Conservation (phyloP, 2,329 filamentous ascomycete species). For the Beauveria scarabaeidicola region DNA sequence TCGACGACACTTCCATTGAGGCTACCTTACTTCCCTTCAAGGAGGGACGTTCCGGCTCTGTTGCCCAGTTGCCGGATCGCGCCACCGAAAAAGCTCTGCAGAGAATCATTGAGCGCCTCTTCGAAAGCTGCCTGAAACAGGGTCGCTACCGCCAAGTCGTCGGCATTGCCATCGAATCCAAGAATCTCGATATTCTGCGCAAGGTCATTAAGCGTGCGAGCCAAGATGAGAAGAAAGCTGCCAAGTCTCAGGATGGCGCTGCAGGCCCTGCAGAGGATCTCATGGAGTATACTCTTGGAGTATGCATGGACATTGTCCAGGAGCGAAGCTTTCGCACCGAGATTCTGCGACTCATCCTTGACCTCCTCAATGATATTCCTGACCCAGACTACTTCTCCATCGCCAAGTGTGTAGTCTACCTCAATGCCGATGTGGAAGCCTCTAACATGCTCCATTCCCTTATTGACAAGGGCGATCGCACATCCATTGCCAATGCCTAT, state of each 20-base stretch:
- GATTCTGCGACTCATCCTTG: constrained; percentile 87
- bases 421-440: constrained; percentile 86
- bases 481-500: constrained; percentile 79
- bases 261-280: constrained; percentile 72
- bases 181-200: constrained; percentile 79
- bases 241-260: constrained; percentile 39
- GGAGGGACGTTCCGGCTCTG: constrained; percentile 45
- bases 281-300: constrained; percentile 91
- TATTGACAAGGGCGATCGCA: constrained; percentile 68
- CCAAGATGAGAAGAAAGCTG: constrained; percentile 67
- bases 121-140: constrained; percentile 78
- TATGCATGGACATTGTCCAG: constrained; percentile 97
- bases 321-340: constrained; percentile 76
- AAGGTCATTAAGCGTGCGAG: constrained; percentile 83
- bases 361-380: constrained; percentile 86
- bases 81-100: constrained; percentile 74
- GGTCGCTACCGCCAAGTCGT: constrained; percentile 92
- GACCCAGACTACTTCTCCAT: constrained; percentile 96
- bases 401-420: constrained; percentile 92
- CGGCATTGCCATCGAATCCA: constrained; percentile 90
- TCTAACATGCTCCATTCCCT: constrained; percentile 77
- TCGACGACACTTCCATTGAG: constrained; percentile 55
- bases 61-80: constrained; percentile 59
- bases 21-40: constrained; percentile 48
- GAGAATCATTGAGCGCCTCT: constrained; percentile 76